Evolutionary conservation across 78 protist genomes (phyloP).

Genomic region (Dictyostelium brefeldianum): DNA sequence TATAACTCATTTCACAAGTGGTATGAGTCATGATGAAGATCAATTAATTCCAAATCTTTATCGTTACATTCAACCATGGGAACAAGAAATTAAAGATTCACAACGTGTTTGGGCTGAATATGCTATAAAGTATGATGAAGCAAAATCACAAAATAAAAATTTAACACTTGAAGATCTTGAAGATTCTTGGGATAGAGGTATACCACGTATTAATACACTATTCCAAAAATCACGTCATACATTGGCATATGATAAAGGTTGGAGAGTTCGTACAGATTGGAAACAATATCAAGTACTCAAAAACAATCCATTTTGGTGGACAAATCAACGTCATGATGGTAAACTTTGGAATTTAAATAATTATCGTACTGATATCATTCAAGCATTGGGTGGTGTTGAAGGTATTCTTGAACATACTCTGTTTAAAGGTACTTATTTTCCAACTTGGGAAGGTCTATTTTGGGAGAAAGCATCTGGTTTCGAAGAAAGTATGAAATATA

Average conservation of each 20-base stretch:
- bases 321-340: slow-evolving; percentile 99
- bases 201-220: slow-evolving; percentile 99
- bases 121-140: slow-evolving; percentile 98
- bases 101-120: slow-evolving; percentile 99
- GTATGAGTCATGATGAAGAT: slow-evolving; percentile 99
- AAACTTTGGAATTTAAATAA: slow-evolving; percentile 99
- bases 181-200: slow-evolving; percentile 99
- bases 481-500: slow-evolving; percentile 96
- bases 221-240: slow-evolving; percentile 99
- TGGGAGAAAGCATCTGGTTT: slow-evolving; percentile 98
- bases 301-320: slow-evolving; percentile 99
- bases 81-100: slow-evolving; percentile 98
- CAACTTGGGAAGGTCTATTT: slow-evolving; percentile 99
- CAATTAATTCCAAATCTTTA: slow-evolving; percentile 99
- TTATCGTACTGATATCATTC: slow-evolving; percentile 99
- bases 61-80: slow-evolving; percentile 99
- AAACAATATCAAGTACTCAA: slow-evolving; percentile 96
- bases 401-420: slow-evolving; percentile 99
- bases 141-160: slow-evolving; percentile 97
- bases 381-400: slow-evolving; percentile 99
- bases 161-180: slow-evolving; percentile 99
- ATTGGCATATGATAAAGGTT: slow-evolving; percentile 99
- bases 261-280: slow-evolving; percentile 99
- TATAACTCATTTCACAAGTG: slow-evolving; percentile 98
- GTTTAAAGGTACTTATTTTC: slow-evolving; percentile 99